A percentile compares a stretch with the other conserved stretches of the same genome.
phyloP scores from a whole-genome alignment of 2,329 filamentous ascomycete genomes.

The Zymoseptoria passerinii region DNA sequence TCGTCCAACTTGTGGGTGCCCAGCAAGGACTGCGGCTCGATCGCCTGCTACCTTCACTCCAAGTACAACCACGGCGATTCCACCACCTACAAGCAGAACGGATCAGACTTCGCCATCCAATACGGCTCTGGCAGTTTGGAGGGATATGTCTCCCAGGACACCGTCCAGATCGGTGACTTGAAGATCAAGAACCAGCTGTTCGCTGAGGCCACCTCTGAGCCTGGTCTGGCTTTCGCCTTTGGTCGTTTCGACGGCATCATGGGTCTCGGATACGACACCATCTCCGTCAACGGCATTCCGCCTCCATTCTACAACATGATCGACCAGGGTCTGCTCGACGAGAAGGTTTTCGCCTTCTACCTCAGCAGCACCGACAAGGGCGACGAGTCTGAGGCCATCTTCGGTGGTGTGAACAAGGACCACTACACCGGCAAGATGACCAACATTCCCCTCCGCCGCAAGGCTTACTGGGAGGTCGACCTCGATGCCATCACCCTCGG shows the following conservation, averaged over 20 bases:
- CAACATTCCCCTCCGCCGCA: conserved; percentile 89
- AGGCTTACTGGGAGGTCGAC: conserved; percentile 99
- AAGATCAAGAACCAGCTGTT: conserved; percentile 86
- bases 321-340: conserved; percentile 79
- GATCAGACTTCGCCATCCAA: conserved; percentile 80
- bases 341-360: conserved; percentile 95
- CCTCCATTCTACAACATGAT: conserved; percentile 97
- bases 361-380: conserved; percentile 66
- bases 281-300: conserved; percentile 91
- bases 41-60: conserved; percentile 93
- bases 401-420: conserved; percentile 76
- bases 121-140: conserved; percentile 93
- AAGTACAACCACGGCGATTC: conserved; percentile 93
- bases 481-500: conserved; percentile 87
- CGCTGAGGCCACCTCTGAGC: conserved; percentile 91
- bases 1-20: conserved; percentile 99
- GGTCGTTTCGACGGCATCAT: conserved; percentile 96
- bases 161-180: conserved; percentile 78
- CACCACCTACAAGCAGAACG: conserved; percentile 89
- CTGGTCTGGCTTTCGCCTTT: conserved; percentile 94
- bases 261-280: conserved; percentile 86
- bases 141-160: conserved; percentile 88
- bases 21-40: conserved; percentile 79
- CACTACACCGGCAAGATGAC: conserved; percentile 81
- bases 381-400: conserved; percentile 75